Evolutionary conservation across 108 stramenopile species (phyloP), one percentile per base, ranked within the genome.

Genomic region (Nannochloropsis gaditana): DNA sequence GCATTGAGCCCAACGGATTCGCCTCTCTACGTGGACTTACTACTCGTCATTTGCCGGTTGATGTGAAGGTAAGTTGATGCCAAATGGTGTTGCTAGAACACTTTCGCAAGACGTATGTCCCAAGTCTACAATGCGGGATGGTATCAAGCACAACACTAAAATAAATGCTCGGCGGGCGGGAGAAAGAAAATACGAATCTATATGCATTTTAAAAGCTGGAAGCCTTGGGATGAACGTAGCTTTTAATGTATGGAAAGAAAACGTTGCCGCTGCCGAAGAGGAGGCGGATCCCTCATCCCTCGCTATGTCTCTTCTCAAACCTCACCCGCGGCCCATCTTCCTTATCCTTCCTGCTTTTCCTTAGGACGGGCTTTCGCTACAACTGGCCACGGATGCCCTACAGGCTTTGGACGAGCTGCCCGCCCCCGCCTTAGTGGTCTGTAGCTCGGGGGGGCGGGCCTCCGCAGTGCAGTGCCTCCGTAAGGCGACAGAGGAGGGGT

Each of bases 351-450:
- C 4, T 31, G 31, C 31, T 73, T 73, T n/a, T 73, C 2, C 5
- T n/a, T n/a, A 73, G 59, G n/a, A 73, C n/a, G 59, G 59, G 19
- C 59, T 73, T 15, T 73, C 59, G 19, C 59, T 73, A 15, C 59
- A 73, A n/a, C 59, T 73, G 5, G 59, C 59, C 59, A n/a, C 59
- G 2, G 59, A 73, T 73, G 4, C 59, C 8, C 59, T 73, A 3
- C 15, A 73, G 59, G 59, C 59, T n/a, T 73, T 73, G 59, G 59
- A 73, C 6, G 59, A 73, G 59, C 59, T 73, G 19, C 59, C 59
- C n/a, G 59, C 59, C 59, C 59, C 59, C 6, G 8, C 59, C 59
- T n/a, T 73, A 3, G 59, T 73, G 19, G n/a, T 73, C 19, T 73
- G 59, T n/a, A 73, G 59, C n/a, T n/a, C 59, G 4, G 59, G 59